phyloP scores from a whole-genome alignment of 164 flowering plant genomes.

The Paratinospora sagittata region DNA sequence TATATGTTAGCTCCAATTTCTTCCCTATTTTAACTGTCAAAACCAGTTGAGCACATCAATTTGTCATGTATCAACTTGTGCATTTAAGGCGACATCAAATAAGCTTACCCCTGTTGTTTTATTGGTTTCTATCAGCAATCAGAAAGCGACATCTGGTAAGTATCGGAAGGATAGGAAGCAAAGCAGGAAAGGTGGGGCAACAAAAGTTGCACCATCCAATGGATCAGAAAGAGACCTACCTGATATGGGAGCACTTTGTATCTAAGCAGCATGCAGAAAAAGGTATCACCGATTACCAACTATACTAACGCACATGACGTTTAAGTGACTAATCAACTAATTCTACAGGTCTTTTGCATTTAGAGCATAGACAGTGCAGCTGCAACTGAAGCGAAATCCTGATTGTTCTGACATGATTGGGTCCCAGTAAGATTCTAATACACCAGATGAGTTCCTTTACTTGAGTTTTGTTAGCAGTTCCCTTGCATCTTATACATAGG shows the following conservation, averaged over 20 bases:
- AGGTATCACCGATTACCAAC: background rate
- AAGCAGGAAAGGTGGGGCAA: slow-evolving; percentile 1
- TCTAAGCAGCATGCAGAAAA: background rate
- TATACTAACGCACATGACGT: background rate
- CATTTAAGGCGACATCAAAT: background rate
- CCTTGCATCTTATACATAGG: background rate
- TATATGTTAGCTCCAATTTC: background rate
- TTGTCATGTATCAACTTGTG: background rate
- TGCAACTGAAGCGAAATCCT: background rate
- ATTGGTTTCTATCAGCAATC: background rate
- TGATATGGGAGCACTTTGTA: background rate
- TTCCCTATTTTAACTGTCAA: background rate
- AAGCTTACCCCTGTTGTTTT: background rate
- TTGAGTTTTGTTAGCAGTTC: background rate
- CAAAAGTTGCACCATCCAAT: background rate
- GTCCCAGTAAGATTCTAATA: background rate
- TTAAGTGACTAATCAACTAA: background rate
- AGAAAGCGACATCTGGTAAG: slow-evolving; percentile 1
- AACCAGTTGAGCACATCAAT: background rate
- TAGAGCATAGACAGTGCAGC: background rate
- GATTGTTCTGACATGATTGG: background rate
- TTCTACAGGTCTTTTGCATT: background rate
- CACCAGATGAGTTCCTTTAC: background rate
- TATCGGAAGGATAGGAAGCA: background rate
- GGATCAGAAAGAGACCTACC: slow-evolving; percentile 1